Percentiles rank a stretch among this genome's conserved stretches.
Conservation (phyloP, 1,139 yeast genomes). For the Geotrichum cucujoidarum region DNA sequence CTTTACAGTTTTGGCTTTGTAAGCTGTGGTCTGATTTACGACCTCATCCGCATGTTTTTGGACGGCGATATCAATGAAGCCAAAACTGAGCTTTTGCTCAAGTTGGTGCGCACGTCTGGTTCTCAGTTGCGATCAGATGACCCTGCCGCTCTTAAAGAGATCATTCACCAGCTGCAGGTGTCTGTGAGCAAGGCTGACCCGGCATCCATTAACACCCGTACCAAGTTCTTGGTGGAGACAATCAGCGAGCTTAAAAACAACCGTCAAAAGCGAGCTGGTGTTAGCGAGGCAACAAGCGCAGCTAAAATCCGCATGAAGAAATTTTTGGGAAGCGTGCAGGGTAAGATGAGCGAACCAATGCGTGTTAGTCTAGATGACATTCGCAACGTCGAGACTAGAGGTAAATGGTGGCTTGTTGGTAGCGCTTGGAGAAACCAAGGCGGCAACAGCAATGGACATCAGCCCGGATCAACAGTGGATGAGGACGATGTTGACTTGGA, state of each 20-base stretch:
- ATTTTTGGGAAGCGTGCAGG: constrained; percentile 46
- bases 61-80: constrained; percentile 52
- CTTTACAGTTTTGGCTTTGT: constrained; percentile 73
- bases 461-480: constrained; percentile 3
- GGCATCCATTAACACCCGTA: constrained; percentile 53
- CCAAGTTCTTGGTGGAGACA: constrained; percentile 79
- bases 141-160: constrained; percentile 78
- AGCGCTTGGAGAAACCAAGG: constrained; percentile 74
- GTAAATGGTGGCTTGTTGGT: constrained; percentile 99
- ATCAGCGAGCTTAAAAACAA: constrained; percentile 83
- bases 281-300: constrained; percentile 45
- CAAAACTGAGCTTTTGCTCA: constrained; percentile 71
- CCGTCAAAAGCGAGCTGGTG: constrained; percentile 45
- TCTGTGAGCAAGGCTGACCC: constrained; percentile 40
- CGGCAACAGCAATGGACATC: constrained; percentile 30
- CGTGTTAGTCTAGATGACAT: constrained; percentile 84
- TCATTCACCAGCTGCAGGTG: constrained; percentile 55
- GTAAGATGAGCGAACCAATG: constrained; percentile 61
- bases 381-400: constrained; percentile 64
- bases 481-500: constrained; percentile 27
- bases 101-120: constrained; percentile 72
- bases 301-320: constrained; percentile 62
- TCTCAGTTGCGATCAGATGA: constrained; percentile 85
- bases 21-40: constrained; percentile 70
- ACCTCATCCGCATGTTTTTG: constrained; percentile 57